Conservation (phyloP, 2,329 filamentous ascomycete genomes). For the Emmonsiellopsis sp. region DNA sequence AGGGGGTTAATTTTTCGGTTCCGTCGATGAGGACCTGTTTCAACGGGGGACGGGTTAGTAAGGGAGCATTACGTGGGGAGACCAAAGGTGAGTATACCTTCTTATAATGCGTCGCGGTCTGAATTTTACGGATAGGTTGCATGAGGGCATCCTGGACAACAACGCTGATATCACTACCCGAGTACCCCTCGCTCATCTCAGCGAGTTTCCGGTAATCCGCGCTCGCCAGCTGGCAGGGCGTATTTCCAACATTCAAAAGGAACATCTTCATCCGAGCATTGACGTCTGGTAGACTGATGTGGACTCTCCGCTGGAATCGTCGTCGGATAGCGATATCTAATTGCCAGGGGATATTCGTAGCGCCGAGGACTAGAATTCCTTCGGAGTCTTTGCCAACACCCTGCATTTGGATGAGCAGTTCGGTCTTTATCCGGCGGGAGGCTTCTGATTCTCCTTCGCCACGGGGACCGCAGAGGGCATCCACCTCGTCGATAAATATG, state of each 20-base stretch:
- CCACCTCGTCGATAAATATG: conserved; percentile 97
- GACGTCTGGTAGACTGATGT: conserved; percentile 84
- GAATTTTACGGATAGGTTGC: conserved; percentile 93
- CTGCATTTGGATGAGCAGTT: conserved; percentile 98
- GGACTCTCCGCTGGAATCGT: conserved; percentile 91
- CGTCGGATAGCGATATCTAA: conserved; percentile 90
- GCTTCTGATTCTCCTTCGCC: conserved; percentile 96
- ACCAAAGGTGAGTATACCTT: conserved; percentile 47
- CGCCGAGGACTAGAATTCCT: conserved; percentile 87
- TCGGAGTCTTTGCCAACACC: conserved; percentile 93
- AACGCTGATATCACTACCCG: conserved; percentile 90
- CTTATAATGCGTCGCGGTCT: conserved; percentile 97
- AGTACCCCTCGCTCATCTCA: conserved; percentile 82
- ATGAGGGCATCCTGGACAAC: conserved; percentile 94
- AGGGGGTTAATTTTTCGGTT: conserved; percentile 60
- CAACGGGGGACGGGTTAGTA: conserved; percentile 4
- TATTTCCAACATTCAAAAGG: conserved; percentile 85
- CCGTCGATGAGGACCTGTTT: conserved; percentile 61
- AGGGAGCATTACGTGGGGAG: background rate
- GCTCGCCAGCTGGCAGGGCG: conserved; percentile 71
- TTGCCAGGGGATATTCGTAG: conserved; percentile 98
- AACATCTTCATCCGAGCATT: conserved; percentile 91
- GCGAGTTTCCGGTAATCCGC: conserved; percentile 75
- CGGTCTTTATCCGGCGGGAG: conserved; percentile 94
- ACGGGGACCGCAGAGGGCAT: conserved; percentile 87